These are phyloP conservation scores for Aspergillus latus DNA, from an alignment of 2,329 filamentous ascomycete genomes.

Conservation along the genomic window DNA sequence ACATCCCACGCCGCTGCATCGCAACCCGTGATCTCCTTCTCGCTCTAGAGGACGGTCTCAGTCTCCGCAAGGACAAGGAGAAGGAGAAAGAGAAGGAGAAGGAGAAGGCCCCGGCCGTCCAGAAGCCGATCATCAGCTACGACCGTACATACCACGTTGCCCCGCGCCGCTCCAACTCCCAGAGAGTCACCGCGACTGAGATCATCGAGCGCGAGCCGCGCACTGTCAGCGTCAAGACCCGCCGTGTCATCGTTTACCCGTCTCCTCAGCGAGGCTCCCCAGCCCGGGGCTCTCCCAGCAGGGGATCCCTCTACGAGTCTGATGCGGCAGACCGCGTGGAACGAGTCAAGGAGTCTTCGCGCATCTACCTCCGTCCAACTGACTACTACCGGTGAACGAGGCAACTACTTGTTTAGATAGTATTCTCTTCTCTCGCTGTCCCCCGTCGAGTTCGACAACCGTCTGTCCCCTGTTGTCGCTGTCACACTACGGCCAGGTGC, in stretches of 20 bases:
- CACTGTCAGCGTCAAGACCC: conserved; percentile 26
- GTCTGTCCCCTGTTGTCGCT: too few species aligned
- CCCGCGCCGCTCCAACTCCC: conserved; percentile 27
- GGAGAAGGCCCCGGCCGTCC: conserved; percentile 16
- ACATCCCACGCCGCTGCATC: conserved; percentile 40
- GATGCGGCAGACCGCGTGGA: conserved; percentile 37
- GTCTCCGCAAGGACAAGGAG: conserved; percentile 21
- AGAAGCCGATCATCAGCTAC: conserved; percentile 29
- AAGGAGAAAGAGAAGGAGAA: conserved; percentile 11
- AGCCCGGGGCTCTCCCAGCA: conserved; percentile 33
- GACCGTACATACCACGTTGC: conserved; percentile 34
- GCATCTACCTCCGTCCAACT: conserved; percentile 30
- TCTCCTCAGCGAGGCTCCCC: conserved; percentile 32
- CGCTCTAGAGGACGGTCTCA: conserved; percentile 45
- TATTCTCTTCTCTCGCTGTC: background rate
- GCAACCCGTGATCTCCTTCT: conserved; percentile 41
- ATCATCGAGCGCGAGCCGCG: conserved; percentile 32
- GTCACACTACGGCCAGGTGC: too few species aligned
- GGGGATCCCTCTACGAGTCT: conserved; percentile 37
- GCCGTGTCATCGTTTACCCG: conserved; percentile 37
- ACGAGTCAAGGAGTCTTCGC: conserved; percentile 31
- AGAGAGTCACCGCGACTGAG: conserved; percentile 18
- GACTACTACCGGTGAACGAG: conserved; percentile 34
- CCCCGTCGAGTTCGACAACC: too few species aligned
- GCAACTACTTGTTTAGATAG: too few species aligned